Conservation (phyloP, 192 early-diverging fungal genomes). For the Chytriomyces sp. region DNA sequence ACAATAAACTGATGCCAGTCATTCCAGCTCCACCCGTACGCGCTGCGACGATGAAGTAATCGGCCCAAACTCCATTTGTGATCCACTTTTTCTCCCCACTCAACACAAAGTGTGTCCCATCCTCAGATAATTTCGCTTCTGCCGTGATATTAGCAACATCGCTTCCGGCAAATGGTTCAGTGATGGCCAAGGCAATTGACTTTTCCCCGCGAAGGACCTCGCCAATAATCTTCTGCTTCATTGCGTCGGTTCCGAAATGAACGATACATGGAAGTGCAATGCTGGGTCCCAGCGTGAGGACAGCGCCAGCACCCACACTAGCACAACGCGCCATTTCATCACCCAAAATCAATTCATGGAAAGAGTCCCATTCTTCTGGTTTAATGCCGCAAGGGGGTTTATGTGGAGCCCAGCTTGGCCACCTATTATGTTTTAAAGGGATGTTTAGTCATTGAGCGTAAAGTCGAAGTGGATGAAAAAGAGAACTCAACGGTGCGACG, state of each 20-base stretch:
- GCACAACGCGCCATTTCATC: conserved; percentile 33
- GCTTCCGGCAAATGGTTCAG: conserved; percentile 64
- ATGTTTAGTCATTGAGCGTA: too few relatives aligned
- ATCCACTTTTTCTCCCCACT: conserved; percentile 74
- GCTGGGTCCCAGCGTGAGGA: conserved; percentile 60
- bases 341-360: conserved; percentile 55
- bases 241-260: conserved; percentile 63
- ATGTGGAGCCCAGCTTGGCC: conserved; percentile 33
- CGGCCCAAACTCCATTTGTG: conserved; percentile 75
- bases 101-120: conserved; percentile 66
- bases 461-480: too few relatives aligned
- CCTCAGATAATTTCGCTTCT: conserved; percentile 58
- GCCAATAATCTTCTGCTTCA: conserved; percentile 64
- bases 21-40: conserved; percentile 76
- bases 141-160: conserved; percentile 73
- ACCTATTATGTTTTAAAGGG: conserved; percentile 37
- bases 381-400: conserved; percentile 55
- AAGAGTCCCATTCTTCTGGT: conserved; percentile 66
- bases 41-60: conserved; percentile 75
- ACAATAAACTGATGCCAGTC: conserved; percentile 72
- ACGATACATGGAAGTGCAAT: conserved; percentile 78
- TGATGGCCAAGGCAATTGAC: conserved; percentile 73
- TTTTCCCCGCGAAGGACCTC: conserved; percentile 69
- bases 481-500: conserved; percentile 30
- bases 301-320: conserved; percentile 45